Evolutionary conservation across 1,139 yeast species (phyloP), one percentile per base, ranked within the genome.

Genomic region (Yamadazyma atlantica): DNA sequence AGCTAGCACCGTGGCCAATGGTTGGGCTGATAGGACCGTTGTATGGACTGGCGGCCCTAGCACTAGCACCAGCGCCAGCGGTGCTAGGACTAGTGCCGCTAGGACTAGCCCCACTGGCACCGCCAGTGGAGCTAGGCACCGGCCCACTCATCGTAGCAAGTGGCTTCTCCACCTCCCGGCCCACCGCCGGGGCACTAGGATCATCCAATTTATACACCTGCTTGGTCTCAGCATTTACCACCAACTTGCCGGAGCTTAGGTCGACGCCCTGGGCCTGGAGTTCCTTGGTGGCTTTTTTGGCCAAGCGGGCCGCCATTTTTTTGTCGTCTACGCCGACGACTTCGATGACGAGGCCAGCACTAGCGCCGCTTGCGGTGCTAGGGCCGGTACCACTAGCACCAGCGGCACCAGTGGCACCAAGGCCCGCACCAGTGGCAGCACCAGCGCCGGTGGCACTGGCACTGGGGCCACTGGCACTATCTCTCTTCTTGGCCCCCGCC

Each of bases 251-350:
- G n/a, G 59, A 48, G 11, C 57, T 44, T 46, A 66, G 57, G 38
- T 66, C 71, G 19, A 62, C 64, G 4, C 72, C 72, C 41, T 62
- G 55, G 14, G 53, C 54, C 34, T 58, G 53, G 36, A 67, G 55
- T 37, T 61, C 64, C 35, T 56, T 56, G n/a, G 70, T 56, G 1
- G 71, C 66, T 31, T 57, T 54, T 33, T 62, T 61, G 11, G 73
- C 73, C 29, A 66, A 53, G 35, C 48, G 55, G 8, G 67, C 61
- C 4, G 73, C 72, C 19, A 55, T 49, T 9, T 51, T 54, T 37
- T 54, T 54, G 47, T 64, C 68, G 4, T 60, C 54, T 30, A 63
- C 61, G 22, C 73, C 73, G 44, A 66, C 57, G 11, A 67, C 73
- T 46, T 66, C 72, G 27, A 67, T 67, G 18, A 61, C 55, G 23